Evolutionary conservation across 2,329 filamentous ascomycete genomes (phyloP), one percentile per base, ranked within the genome.

Genomic region (Trichoderma hamatum): DNA sequence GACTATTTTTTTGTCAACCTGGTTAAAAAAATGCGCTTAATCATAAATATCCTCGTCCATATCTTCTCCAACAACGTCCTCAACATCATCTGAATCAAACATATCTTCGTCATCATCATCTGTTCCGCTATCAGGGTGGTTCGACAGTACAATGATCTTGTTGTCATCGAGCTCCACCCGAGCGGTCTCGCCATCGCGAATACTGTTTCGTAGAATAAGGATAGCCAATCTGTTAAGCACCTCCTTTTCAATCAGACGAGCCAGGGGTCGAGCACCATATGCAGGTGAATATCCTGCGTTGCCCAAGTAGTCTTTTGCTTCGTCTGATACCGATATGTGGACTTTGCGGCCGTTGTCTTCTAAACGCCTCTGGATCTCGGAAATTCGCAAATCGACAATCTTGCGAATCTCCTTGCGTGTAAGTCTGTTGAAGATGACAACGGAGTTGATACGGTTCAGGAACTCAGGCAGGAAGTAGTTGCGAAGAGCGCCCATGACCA

Each of bases 401-500:
- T 89, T 93, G 77, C 96, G 91, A 76, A 99, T 99, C 82, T 99
- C 96, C 69, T 82, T 85, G 78, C 90, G 91, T 3, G 92, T 95
- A 68, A 99, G 91, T 59, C 96, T 92, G 85, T 99, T 99, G 88
- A 99, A 99, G 82, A 99, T 97, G 82, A 99, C 94, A 67, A 90
- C 93, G 71, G 92, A 96, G 82, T 89, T 95, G 84, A 99, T 98
- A 78, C 96, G 93, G 86, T 99, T 99, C 73, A 99, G 89, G 86
- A 99, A 99, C 77, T 99, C 96, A 36, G 96, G 96, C 2, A 99
- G 85, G 89, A 99, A 99, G 84, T 97, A 98, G 84, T 93, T 93
- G 76, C 95, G 92, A 46, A 99, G 87, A 5, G 94, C 89, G 65
- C 89, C 91, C 90, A 96, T 96, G 76, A 99, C 95, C 71, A 98